Base-by-base conservation (phyloP, 805 yeast genomes). In the Jamesozyma jinghongensis region DNA sequence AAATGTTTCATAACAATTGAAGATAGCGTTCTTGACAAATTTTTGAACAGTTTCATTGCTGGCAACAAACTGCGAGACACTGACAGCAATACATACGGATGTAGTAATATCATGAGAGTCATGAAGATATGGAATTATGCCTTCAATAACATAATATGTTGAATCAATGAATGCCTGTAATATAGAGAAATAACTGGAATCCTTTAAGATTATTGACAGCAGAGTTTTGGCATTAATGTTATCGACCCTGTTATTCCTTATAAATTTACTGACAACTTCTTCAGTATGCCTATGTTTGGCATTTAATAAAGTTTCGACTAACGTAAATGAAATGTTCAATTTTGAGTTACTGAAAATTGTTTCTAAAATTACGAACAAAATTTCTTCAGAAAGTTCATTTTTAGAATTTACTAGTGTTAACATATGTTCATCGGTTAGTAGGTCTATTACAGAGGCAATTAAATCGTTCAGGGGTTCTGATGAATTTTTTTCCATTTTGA, bases 11-110 rank as follows among this genome's bases (percentile, higher is more conserved):
- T 13, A 36, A 14, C 50, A 25, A 10, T 46, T 40, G 8, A 30
- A 38, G 1, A 53, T 35, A 2, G 56, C 45, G 2, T 42, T 36
- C 14, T 45, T 37, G n/a, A 61, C 32, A 25, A 57, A 45, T 0
- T 32, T 30, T 4, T 52, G 27, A 4, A 46, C 36, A 0, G 38
- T 42, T 4, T 50, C 42, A 37, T 35, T 27, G n/a, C 37, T 19
- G 3, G 45, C 51, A 32, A 43, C 38, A 4, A 20, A 16, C 16
- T 31, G 17, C 14, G 43, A 34, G 16, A 49, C 27, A 51, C 58
- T 56, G 7, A 54, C 40, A 1, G 65, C 59, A 5, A 59, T 50
- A 32, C 60, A 57, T 1, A 68, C 42, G 4, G 57, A 49, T 4
- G 44, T 41, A 8, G 52, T 38, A 4, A 59, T 42, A 1, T 44